Percentiles rank a stretch among this genome's conserved stretches.
phyloP scores from a whole-genome alignment of 2,329 filamentous ascomycete species.

The Ophiocordyceps sinensis region DNA sequence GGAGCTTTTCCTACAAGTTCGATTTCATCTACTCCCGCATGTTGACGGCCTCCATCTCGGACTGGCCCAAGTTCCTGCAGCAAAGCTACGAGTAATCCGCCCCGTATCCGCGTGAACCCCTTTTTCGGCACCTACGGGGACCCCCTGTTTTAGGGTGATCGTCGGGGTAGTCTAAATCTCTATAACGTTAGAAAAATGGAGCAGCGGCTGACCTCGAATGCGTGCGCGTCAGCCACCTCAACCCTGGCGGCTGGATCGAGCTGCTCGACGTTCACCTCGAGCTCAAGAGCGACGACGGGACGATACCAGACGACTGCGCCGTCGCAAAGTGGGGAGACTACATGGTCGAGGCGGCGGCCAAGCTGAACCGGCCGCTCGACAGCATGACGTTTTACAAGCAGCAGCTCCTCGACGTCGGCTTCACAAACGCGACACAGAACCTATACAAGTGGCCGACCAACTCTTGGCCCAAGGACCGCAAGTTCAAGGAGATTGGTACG shows the following conservation, averaged over 20 bases:
- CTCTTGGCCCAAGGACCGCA: constrained; percentile 34
- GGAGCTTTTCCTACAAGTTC: constrained; percentile 22
- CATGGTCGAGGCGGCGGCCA: constrained; percentile 15
- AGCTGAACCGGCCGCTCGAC: constrained; percentile 16
- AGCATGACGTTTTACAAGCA: constrained; percentile 14
- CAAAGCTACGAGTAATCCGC: constrained; percentile 17
- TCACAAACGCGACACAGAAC: constrained; percentile 32
- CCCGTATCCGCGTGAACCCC: no score
- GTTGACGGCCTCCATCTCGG: constrained; percentile 19
- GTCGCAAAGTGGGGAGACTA: constrained; percentile 13
- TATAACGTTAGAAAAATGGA: no score
- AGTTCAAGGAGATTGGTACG: constrained; percentile 35
- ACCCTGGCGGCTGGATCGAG: constrained; percentile 29
- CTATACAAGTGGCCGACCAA: constrained; percentile 35
- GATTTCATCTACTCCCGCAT: constrained; percentile 27
- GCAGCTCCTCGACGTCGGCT: constrained; percentile 35
- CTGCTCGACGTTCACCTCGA: constrained; percentile 26
- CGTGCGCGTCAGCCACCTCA: constrained; percentile 10
- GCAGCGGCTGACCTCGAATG: not conserved
- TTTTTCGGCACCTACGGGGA: no score
- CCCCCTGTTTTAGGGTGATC: no score
- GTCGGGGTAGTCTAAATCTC: no score
- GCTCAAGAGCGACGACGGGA: constrained; percentile 26
- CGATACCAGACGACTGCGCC: constrained; percentile 13
- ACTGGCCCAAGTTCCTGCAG: constrained; percentile 20